A percentile compares a stretch with the other conserved stretches of the same genome.
Conservation (phyloP, 345 rosid genomes). For the Gossypium raimondii region DNA sequence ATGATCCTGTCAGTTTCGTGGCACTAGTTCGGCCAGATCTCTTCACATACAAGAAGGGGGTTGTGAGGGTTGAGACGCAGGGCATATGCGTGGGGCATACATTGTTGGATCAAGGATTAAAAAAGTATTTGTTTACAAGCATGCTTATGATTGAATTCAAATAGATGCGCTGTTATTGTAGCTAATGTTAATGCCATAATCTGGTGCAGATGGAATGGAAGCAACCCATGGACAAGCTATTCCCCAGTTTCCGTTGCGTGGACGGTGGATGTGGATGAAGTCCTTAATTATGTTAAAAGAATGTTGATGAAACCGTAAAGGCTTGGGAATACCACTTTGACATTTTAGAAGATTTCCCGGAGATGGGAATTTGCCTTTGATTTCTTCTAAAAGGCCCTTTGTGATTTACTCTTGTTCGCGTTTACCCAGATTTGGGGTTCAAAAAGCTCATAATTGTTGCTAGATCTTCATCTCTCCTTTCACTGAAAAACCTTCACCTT, state of each 20-base stretch:
- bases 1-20: slow-evolving; percentile 80
- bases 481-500: neutral
- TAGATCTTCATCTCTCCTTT: neutral
- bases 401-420: neutral
- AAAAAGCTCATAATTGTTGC: neutral
- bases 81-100: slow-evolving; percentile 88
- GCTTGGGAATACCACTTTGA: neutral
- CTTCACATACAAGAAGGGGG: slow-evolving; percentile 78
- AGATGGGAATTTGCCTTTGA: neutral
- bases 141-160: neutral
- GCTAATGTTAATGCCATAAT: neutral
- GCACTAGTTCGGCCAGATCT: slow-evolving; percentile 84
- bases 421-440: neutral
- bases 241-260: slow-evolving; percentile 76
- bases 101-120: slow-evolving; percentile 87
- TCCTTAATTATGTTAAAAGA: slow-evolving; percentile 43
- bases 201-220: slow-evolving; percentile 64
- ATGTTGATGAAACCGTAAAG: slow-evolving; percentile 61
- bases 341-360: neutral
- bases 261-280: slow-evolving; percentile 66
- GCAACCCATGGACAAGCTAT: slow-evolving; percentile 86
- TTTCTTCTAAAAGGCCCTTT: neutral
- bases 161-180: neutral
- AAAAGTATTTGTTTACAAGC: slow-evolving; percentile 33
- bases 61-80: slow-evolving; percentile 91